Conservation (phyloP, 345 rosid genomes). For the Corchorus olitorius region DNA sequence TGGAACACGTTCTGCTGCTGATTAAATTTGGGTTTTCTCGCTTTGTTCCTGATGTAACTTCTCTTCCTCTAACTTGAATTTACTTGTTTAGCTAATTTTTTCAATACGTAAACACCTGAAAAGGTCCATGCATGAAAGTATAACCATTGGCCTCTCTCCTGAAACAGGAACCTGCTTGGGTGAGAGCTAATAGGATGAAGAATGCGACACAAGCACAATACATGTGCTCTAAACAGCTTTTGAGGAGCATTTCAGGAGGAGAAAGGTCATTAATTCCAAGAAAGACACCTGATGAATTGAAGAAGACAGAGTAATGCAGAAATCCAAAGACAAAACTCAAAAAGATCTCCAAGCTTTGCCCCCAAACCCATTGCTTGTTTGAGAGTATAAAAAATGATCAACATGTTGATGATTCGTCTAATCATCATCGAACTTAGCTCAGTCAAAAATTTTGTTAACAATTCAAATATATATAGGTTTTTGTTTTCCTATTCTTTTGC, state of each 20-base stretch:
- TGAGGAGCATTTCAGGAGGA: slow-evolving; percentile 60
- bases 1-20: slow-evolving; percentile 80
- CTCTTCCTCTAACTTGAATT: background rate
- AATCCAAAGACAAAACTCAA: background rate
- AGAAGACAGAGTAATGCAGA: slow-evolving; percentile 30
- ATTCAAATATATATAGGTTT: background rate
- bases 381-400: background rate
- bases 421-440: background rate
- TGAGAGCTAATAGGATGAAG: slow-evolving; percentile 68
- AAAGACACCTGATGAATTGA: background rate
- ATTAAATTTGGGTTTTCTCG: slow-evolving; percentile 81
- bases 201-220: slow-evolving; percentile 75
- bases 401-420: background rate
- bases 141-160: background rate
- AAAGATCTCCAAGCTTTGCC: background rate
- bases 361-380: background rate
- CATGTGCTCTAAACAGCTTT: slow-evolving; percentile 69
- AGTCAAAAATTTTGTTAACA: background rate
- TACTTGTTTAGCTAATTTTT: background rate
- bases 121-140: background rate
- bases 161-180: slow-evolving; percentile 91
- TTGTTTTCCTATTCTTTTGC: background rate
- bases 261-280: slow-evolving; percentile 19
- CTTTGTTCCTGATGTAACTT: slow-evolving; percentile 73
- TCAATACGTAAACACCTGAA: no score